Evolutionary conservation across 73 alveolate genomes (phyloP), one percentile per base, ranked within the genome.

Genomic region (Paramecium sexaurelia): DNA sequence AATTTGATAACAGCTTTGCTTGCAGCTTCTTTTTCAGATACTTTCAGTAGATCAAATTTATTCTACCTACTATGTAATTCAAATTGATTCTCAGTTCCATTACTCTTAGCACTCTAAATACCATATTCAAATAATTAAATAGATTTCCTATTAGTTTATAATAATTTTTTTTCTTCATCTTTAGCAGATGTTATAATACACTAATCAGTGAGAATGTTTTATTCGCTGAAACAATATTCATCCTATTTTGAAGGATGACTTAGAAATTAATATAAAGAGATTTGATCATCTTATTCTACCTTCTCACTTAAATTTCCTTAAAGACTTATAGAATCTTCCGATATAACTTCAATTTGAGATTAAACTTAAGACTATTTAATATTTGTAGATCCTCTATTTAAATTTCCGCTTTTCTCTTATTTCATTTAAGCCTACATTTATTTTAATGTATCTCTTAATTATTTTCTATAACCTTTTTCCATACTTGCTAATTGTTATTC

Each of bases 371-470:
- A 56, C 19, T 56, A 27, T 27, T 56, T 20, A 8, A 56, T 6
- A 17, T 10, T 43, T 10, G 56, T 43, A 43, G 56, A 43, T 43
- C 56, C 24, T 43, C 56, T 43, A 43, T 43, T 43, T 43, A 9
- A 6, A 9, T 43, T 43, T 10, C 3, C 56, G 13, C 20, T 43
- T 43, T 43, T 43, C 24, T 43, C 56, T 5, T 43, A 6, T 10
- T 43, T 43, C 56, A 43, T 43, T 43, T 43, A 43, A 8, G 56
- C 22, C 26, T 56, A 27, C 75, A 56, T 68, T 68, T 68, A 68
- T 17, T 68, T 68, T n/a, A 27, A n/a, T 22, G 85, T 68, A 22
- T 68, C 85, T 68, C 85, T 68, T 22, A 68, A 36, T 68, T 68
- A 68, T 68, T 68, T 68, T 9, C 51, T 19, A 68, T 68, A 68